Evolutionary conservation across 2,329 filamentous ascomycete genomes (phyloP).

Genomic region (Tolypocladium pustulatum): DNA sequence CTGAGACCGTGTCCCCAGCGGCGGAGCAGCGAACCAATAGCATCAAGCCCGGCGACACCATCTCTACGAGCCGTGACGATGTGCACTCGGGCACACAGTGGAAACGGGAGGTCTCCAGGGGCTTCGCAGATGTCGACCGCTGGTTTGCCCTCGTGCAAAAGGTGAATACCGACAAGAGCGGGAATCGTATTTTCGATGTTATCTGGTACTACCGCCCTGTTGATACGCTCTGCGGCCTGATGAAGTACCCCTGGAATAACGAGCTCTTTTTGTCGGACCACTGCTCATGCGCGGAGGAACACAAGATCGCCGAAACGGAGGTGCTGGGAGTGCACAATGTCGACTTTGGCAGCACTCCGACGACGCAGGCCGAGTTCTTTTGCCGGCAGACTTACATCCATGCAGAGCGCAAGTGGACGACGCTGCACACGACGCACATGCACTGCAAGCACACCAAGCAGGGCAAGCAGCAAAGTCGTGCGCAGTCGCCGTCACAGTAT

Average conservation of each 20-base stretch:
- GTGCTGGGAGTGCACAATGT: conserved; percentile 48
- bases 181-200: conserved; percentile 43
- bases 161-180: conserved; percentile 26
- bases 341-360: conserved; percentile 42
- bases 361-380: conserved; percentile 45
- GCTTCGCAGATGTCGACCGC: conserved; percentile 32
- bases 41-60: conserved; percentile 36
- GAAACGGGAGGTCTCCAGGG: conserved; percentile 36
- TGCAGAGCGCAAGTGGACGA: conserved; percentile 50
- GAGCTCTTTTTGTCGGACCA: conserved; percentile 71
- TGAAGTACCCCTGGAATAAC: conserved; percentile 58
- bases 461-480: neutral
- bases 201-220: conserved; percentile 64
- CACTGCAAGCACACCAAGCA: conserved; percentile 31
- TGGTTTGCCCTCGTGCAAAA: conserved; percentile 65
- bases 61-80: conserved; percentile 34
- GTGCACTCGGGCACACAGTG: conserved; percentile 42
- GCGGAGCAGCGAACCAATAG: conserved; percentile 13
- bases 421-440: conserved; percentile 44
- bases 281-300: conserved; percentile 51
- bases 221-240: conserved; percentile 59
- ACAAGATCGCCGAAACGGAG: conserved; percentile 41
- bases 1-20: conserved; percentile 11
- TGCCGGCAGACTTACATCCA: conserved; percentile 60
- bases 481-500: conserved; percentile 20